These are phyloP conservation scores for Venustampulla echinocandica DNA, from an alignment of 495 filamentous ascomycete genomes.

Conservation along the genomic window DNA sequence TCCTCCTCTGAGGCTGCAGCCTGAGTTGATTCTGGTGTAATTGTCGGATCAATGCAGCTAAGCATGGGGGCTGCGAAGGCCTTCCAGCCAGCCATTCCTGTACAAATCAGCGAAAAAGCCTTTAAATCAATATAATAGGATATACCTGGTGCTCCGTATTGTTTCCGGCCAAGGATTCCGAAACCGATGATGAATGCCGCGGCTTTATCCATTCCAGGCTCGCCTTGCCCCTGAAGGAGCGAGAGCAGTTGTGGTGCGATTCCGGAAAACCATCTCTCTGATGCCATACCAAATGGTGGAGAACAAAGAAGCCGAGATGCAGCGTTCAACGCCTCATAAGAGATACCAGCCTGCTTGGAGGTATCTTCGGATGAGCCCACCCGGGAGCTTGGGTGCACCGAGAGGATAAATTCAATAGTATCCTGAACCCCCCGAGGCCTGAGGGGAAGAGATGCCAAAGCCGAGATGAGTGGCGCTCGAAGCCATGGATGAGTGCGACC, in stretches of 20 bases:
- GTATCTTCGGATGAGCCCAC: conserved; percentile 20
- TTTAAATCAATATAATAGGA: background rate
- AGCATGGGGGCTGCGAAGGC: conserved; percentile 60
- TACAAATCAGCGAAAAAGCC: background rate
- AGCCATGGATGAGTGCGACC: conserved; percentile 38
- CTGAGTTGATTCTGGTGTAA: conserved; percentile 8
- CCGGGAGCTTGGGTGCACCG: conserved; percentile 38
- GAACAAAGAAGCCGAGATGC: conserved; percentile 54
- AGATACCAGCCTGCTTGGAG: conserved; percentile 50
- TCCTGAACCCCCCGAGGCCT: conserved; percentile 55
- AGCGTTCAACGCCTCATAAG: conserved; percentile 62
- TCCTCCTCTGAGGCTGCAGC: background rate
- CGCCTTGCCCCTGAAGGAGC: conserved; percentile 58
- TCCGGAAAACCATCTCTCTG: conserved; percentile 49
- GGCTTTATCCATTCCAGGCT: conserved; percentile 53
- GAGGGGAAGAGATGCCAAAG: conserved; percentile 56
- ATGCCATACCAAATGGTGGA: conserved; percentile 48
- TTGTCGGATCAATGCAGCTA: conserved; percentile 47
- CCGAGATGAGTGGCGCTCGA: conserved; percentile 42
- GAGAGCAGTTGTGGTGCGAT: conserved; percentile 58
- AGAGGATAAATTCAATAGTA: conserved; percentile 62
- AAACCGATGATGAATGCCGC: conserved; percentile 67
- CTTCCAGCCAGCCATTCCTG: conserved; percentile 58
- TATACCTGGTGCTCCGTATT: conserved; percentile 57
- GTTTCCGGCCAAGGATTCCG: conserved; percentile 58